A percentile compares a stretch with the other conserved stretches of the same genome.
These are phyloP conservation scores for Colletotrichum lentis DNA, from an alignment of 2,329 filamentous ascomycete species.

Conservation along the genomic window DNA sequence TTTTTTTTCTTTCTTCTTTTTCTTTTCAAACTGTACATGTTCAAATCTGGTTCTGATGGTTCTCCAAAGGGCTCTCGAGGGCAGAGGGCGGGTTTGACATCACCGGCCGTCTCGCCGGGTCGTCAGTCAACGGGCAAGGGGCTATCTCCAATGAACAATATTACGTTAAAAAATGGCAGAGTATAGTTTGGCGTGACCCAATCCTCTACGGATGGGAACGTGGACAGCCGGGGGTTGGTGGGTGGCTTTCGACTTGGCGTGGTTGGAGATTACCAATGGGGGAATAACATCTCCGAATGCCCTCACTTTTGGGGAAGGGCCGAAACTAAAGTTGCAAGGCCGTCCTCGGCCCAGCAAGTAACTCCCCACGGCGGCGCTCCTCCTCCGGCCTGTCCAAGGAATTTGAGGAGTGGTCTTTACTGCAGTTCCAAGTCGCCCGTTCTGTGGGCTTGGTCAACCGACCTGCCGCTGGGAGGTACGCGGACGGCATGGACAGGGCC, in stretches of 20 bases:
- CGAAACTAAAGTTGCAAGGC: not conserved
- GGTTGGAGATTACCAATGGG: not conserved
- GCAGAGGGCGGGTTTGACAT: conserved; percentile 22
- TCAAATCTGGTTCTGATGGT: conserved; percentile 1
- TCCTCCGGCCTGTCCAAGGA: not conserved
- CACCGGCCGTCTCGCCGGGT: not conserved
- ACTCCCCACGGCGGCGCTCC: too few relatives aligned
- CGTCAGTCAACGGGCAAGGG: not conserved
- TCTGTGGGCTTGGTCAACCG: not conserved
- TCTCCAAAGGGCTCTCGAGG: conserved; percentile 1
- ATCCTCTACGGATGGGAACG: not conserved
- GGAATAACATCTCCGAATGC: not conserved
- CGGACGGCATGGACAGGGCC: not conserved
- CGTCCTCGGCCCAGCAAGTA: too few relatives aligned
- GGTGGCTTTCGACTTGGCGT: not conserved
- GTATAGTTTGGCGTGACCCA: not conserved
- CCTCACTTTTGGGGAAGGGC: not conserved
- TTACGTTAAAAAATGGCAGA: not conserved
- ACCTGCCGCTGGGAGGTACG: not conserved
- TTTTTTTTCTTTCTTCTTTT: too few relatives aligned
- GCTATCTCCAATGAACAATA: conserved; percentile 17
- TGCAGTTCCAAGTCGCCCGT: not conserved
- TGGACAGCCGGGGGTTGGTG: too few relatives aligned
- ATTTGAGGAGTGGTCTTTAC: not conserved
- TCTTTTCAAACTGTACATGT: not conserved